Evolutionary conservation across 2,329 filamentous ascomycete species (phyloP).

Genomic region (Aspergillus ochraceoroseus): DNA sequence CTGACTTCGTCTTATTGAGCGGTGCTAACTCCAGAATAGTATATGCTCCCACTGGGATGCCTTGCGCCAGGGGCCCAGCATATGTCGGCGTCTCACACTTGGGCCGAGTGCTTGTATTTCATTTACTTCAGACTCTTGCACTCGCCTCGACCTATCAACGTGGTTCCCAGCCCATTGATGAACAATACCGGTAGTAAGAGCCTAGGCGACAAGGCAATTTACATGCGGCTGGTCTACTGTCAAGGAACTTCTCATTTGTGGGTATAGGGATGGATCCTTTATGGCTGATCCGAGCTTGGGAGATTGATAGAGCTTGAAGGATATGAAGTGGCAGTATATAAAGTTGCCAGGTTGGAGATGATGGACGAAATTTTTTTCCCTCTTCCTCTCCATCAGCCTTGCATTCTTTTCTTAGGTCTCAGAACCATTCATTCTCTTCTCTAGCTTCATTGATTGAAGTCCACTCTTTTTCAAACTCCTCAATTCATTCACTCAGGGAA

Average conservation of each 20-base stretch:
- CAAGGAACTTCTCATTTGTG: slow-evolving; percentile 19
- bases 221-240: slow-evolving; percentile 17
- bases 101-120: slow-evolving; percentile 17
- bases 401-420: slow-evolving; percentile 32
- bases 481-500: slow-evolving; percentile 19
- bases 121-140: slow-evolving; percentile 29
- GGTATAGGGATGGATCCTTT: slow-evolving; percentile 10
- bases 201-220: slow-evolving; percentile 17
- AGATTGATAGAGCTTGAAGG: neutral
- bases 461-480: slow-evolving; percentile 31
- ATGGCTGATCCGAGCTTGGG: slow-evolving; percentile 14
- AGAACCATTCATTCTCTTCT: slow-evolving; percentile 29
- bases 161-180: slow-evolving; percentile 27
- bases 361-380: slow-evolving; percentile 5
- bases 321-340: slow-evolving; percentile 15
- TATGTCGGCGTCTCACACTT: slow-evolving; percentile 11
- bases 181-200: slow-evolving; percentile 11
- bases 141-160: slow-evolving; percentile 18
- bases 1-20: slow-evolving; percentile 14
- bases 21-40: slow-evolving; percentile 16
- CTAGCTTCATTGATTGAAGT: slow-evolving; percentile 36
- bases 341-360: slow-evolving; percentile 10
- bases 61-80: slow-evolving; percentile 6
- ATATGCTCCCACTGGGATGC: slow-evolving; percentile 14
- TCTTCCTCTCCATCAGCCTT: slow-evolving; percentile 25